Base-by-base conservation (phyloP, 305 asterid species). In the Stenogyne calaminthoides region DNA sequence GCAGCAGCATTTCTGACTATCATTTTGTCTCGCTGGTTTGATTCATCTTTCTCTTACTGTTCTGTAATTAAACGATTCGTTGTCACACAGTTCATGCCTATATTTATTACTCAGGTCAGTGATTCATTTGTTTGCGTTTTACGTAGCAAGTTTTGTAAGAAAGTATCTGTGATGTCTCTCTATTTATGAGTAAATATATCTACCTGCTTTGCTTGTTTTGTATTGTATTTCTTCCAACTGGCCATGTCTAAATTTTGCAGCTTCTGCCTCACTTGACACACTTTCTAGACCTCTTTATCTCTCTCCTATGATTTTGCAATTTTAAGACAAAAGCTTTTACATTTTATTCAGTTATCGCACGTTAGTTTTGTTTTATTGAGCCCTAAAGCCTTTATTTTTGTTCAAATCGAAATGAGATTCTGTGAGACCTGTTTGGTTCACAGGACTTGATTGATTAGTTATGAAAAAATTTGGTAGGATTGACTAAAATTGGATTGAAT, bases 81-180 rank as follows among this genome's bases (percentile, higher is more conserved):
- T 19, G 15, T 65, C 67, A 46, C 67, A 20, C 63, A 60, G 57
- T 70, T 64, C 12, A 69, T 36, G 58, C 32, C 9, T 56, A 22
- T 69, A 68, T 62, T 68, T n/a, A 18, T 49, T 67, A 58, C 62
- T 57, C 52, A 9, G 64, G 62, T 69, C 47, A 69, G 77, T 63
- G 59, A 70, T 71, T 59, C 80, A 61, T 75, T 75, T 67, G 76
- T 44, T 62, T 71, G 75, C 42, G 70, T 16, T 67, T 20, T 39
- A 20, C 42, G 56, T 42, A 51, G 71, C 74, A 67, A 66, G 66
- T 70, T 79, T 60, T 79, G 80, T 75, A 60, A 51, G 68, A 59
- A 64, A 52, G 14, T 52, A 40, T 62, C 34, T 18, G 3, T 51
- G 66, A 9, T 32, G 61, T 16, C n/a, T n/a, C 32, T 39, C 52